Percentiles rank a stretch among this genome's conserved stretches.
These are phyloP conservation scores for Stemphylium vesicarium DNA, from an alignment of 2,329 filamentous ascomycete species.

Conservation along the genomic window DNA sequence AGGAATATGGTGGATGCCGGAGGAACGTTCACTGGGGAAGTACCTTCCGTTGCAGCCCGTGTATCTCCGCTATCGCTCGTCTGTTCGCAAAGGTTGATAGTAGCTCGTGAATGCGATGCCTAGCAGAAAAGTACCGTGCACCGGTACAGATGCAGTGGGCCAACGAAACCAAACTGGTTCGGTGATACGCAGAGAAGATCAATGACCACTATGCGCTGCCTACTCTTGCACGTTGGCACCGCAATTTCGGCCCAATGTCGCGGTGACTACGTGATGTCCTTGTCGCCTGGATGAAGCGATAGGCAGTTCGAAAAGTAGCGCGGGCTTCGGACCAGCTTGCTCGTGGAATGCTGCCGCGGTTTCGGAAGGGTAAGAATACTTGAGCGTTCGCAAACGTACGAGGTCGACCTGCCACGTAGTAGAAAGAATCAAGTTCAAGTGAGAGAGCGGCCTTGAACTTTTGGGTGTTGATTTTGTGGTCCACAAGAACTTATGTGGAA, in stretches of 20 bases:
- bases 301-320: no score
- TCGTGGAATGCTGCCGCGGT: not conserved
- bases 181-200: no score
- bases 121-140: not conserved
- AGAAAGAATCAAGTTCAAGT: conserved; percentile 6
- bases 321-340: no score
- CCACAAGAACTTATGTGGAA: not conserved
- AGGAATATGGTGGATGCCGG: conserved; percentile 2
- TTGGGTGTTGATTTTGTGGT: not conserved
- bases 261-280: no score
- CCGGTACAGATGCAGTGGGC: no score
- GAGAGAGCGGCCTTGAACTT: conserved; percentile 7
- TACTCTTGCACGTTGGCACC: no score
- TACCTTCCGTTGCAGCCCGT: conserved; percentile 1
- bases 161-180: no score
- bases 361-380: not conserved
- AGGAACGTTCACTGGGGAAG: not conserved
- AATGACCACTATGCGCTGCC: no score
- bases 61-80: not conserved
- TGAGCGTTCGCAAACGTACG: not conserved
- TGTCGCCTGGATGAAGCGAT: no score
- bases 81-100: not conserved
- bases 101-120: not conserved
- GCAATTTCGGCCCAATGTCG: no score
- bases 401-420: not conserved